Percentiles rank a stretch among this genome's conserved stretches.
These are phyloP conservation scores for Neonectria neomacrospora DNA, from an alignment of 2,329 filamentous ascomycete species.

Conservation along the genomic window DNA sequence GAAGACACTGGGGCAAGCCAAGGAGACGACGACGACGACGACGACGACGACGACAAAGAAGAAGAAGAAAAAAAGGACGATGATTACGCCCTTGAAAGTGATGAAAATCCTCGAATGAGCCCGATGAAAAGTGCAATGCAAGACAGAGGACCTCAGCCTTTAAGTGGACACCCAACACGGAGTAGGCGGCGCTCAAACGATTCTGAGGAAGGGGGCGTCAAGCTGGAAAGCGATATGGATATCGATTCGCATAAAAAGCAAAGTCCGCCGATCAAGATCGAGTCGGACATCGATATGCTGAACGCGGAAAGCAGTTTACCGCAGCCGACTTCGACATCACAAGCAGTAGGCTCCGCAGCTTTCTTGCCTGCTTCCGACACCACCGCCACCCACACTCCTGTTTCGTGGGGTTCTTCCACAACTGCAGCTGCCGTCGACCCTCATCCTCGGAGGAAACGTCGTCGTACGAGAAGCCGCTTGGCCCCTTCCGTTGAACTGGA, in stretches of 20 bases:
- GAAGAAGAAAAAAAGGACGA: not conserved
- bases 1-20: conserved; percentile 49
- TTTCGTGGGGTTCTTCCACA: conserved; percentile 32
- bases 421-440: conserved; percentile 10
- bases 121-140: not conserved
- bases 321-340: conserved; percentile 28
- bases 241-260: conserved; percentile 48
- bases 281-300: conserved; percentile 44
- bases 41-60: conserved; percentile 9
- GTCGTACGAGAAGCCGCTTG: conserved; percentile 30
- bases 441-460: conserved; percentile 10
- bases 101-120: conserved; percentile 13
- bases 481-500: conserved; percentile 75
- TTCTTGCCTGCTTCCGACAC: conserved; percentile 17
- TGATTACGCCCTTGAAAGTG: not conserved
- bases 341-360: conserved; percentile 29
- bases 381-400: conserved; percentile 29
- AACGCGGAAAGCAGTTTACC: conserved; percentile 17
- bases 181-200: conserved; percentile 51
- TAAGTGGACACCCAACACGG: conserved; percentile 19
- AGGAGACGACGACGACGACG: conserved; percentile 18
- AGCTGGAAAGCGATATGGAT: conserved; percentile 57
- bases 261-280: conserved; percentile 51
- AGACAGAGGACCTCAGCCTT: conserved; percentile 1
- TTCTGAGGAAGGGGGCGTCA: conserved; percentile 59